Percentiles rank a stretch among this genome's conserved stretches.
These are phyloP conservation scores for Exophiala bonariae DNA, from an alignment of 2,329 filamentous ascomycete species.

Conservation along the genomic window DNA sequence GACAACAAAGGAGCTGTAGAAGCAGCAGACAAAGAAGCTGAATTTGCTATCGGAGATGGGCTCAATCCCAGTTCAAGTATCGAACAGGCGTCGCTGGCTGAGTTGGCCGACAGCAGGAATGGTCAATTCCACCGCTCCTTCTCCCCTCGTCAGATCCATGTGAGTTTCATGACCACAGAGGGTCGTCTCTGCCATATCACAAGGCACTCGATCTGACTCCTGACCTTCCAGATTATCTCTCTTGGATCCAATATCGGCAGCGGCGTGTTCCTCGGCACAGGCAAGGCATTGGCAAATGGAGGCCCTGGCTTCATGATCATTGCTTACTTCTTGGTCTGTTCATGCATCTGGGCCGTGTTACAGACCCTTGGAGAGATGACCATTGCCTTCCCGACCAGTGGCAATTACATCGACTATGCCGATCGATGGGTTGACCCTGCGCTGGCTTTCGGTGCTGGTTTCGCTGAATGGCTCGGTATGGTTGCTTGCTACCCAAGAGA, in stretches of 20 bases:
- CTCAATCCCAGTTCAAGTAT: too few relatives aligned
- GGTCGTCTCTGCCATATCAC: neutral
- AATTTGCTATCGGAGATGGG: too few relatives aligned
- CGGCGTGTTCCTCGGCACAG: constrained; percentile 37
- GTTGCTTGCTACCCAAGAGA: too few relatives aligned
- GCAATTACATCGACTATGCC: constrained; percentile 41
- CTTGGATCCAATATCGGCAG: constrained; percentile 34
- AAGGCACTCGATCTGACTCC: neutral
- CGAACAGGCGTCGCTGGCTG: constrained; percentile 4
- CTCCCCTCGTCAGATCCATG: constrained; percentile 16
- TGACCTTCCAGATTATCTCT: constrained; percentile 12
- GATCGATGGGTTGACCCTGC: constrained; percentile 41
- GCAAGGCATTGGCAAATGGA: constrained; percentile 29
- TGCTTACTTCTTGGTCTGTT: constrained; percentile 33
- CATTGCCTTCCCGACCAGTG: constrained; percentile 38
- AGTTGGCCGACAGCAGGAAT: constrained; percentile 7
- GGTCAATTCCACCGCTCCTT: constrained; percentile 15
- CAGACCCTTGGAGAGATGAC: constrained; percentile 38
- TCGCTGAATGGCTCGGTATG: constrained; percentile 19
- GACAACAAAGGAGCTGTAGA: too few relatives aligned
- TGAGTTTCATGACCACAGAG: constrained; percentile 1
- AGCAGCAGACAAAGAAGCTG: too few relatives aligned
- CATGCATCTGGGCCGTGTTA: constrained; percentile 35
- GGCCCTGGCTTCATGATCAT: constrained; percentile 36
- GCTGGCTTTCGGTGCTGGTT: constrained; percentile 40